These are phyloP conservation scores for Erysiphe pulchra DNA, from an alignment of 2,329 filamentous ascomycete species.

Conservation along the genomic window DNA sequence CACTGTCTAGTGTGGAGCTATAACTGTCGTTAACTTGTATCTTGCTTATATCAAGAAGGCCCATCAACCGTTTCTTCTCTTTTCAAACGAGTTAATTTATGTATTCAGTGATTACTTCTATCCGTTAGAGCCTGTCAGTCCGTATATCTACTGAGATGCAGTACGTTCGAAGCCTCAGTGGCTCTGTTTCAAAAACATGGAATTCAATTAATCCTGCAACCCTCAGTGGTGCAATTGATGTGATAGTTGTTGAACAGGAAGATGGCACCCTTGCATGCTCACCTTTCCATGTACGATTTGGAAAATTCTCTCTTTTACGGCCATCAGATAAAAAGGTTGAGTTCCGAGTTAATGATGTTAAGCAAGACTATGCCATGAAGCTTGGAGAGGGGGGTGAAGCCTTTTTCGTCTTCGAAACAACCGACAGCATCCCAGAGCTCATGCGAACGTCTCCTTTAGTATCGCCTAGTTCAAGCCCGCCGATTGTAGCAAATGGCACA, in stretches of 20 bases:
- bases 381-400: constrained; percentile 91
- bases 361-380: constrained; percentile 94
- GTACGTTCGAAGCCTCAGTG: constrained; percentile 88
- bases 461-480: constrained; percentile 68
- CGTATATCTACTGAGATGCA: constrained; percentile 35
- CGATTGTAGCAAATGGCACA: constrained; percentile 24
- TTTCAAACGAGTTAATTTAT: background rate
- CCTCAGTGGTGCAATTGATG: constrained; percentile 91
- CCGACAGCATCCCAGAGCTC: constrained; percentile 70
- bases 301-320: constrained; percentile 86
- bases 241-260: constrained; percentile 90
- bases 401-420: constrained; percentile 96
- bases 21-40: background rate
- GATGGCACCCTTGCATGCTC: constrained; percentile 79
- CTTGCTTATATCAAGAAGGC: background rate
- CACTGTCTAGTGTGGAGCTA: background rate
- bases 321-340: constrained; percentile 98
- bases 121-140: background rate
- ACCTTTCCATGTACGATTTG: constrained; percentile 94
- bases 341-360: constrained; percentile 78
- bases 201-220: constrained; percentile 98
- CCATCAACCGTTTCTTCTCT: background rate
- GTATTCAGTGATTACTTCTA: background rate
- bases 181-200: constrained; percentile 94
- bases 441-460: constrained; percentile 86